Conservation (phyloP, 2,329 filamentous ascomycete genomes). For the Ascocoryne sarcoides region DNA sequence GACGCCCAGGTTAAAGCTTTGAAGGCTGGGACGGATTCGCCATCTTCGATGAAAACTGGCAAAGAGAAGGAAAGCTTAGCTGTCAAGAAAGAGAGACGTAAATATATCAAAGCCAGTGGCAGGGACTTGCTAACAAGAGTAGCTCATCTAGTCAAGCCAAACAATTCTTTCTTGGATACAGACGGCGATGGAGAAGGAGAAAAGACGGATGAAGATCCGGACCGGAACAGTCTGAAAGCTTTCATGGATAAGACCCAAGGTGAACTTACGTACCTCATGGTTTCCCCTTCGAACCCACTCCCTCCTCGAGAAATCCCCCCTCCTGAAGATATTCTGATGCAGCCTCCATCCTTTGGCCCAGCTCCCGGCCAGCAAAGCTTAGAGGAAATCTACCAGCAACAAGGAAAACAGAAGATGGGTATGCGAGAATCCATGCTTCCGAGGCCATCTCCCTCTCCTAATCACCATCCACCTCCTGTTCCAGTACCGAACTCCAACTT, state of each 20-base stretch:
- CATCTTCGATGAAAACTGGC: constrained; percentile 27
- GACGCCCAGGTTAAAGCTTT: constrained; percentile 56
- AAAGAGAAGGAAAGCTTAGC: constrained; percentile 3
- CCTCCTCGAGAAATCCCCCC: constrained; percentile 56
- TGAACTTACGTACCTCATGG: constrained; percentile 61
- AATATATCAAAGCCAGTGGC: constrained; percentile 18
- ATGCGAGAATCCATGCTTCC: constrained; percentile 41
- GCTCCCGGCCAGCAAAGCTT: constrained; percentile 31
- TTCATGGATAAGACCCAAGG: constrained; percentile 57
- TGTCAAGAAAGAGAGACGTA: constrained; percentile 45
- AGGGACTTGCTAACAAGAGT: constrained; percentile 1
- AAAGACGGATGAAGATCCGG: constrained; percentile 23
- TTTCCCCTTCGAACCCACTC: constrained; percentile 55
- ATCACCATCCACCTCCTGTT: constrained; percentile 50
- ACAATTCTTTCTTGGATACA: constrained; percentile 33
- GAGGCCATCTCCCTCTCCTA: constrained; percentile 45
- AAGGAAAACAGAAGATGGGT: constrained; percentile 44
- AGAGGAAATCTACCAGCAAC: constrained; percentile 26
- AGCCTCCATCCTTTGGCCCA: constrained; percentile 39
- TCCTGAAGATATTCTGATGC: constrained; percentile 48
- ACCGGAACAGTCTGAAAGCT: constrained; percentile 47
- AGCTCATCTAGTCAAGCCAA: constrained; percentile 21
- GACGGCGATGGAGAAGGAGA: constrained; percentile 39
- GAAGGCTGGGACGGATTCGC: constrained; percentile 33
- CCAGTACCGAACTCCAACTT: constrained; percentile 34